Percentiles rank a stretch among this genome's conserved stretches.
phyloP scores from a whole-genome alignment of 208 protist species.

The Crithidia mellificae region DNA sequence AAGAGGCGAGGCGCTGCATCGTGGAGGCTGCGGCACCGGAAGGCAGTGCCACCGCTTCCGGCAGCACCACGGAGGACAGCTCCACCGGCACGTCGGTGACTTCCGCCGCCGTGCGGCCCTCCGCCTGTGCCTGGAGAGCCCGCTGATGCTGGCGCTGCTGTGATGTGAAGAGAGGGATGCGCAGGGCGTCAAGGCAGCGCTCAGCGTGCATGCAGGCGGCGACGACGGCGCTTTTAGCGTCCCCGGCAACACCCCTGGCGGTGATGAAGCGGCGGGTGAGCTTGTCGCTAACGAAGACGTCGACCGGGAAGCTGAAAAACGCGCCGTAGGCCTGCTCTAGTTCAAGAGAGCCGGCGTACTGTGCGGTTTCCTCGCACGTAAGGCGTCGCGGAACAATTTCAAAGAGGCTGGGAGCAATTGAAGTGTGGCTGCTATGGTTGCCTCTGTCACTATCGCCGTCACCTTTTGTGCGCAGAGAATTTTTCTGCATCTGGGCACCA shows the following conservation, averaged over 20 bases:
- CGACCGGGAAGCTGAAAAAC: constrained; percentile 39
- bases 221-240: constrained; percentile 46
- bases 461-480: too few relatives aligned
- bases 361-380: background rate
- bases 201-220: constrained; percentile 92
- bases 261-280: constrained; percentile 33
- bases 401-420: background rate
- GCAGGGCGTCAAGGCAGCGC: constrained; percentile 68
- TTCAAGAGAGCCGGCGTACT: background rate
- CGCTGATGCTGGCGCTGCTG: constrained; percentile 31
- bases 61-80: constrained; percentile 34
- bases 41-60: constrained; percentile 34
- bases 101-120: constrained; percentile 56
- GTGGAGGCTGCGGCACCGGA: background rate
- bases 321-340: constrained; percentile 7
- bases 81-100: constrained; percentile 37
- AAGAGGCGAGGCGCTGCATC: constrained; percentile 5
- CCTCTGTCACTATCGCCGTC: background rate
- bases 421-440: background rate
- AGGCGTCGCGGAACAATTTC: constrained; percentile 11
- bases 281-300: constrained; percentile 40
- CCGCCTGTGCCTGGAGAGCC: constrained; percentile 48
- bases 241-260: constrained; percentile 33
- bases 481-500: too few relatives aligned
- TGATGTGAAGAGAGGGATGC: constrained; percentile 67